These are phyloP conservation scores for Ophiostoma pallidulum DNA, from an alignment of 2,329 filamentous ascomycete species.

Conservation along the genomic window DNA sequence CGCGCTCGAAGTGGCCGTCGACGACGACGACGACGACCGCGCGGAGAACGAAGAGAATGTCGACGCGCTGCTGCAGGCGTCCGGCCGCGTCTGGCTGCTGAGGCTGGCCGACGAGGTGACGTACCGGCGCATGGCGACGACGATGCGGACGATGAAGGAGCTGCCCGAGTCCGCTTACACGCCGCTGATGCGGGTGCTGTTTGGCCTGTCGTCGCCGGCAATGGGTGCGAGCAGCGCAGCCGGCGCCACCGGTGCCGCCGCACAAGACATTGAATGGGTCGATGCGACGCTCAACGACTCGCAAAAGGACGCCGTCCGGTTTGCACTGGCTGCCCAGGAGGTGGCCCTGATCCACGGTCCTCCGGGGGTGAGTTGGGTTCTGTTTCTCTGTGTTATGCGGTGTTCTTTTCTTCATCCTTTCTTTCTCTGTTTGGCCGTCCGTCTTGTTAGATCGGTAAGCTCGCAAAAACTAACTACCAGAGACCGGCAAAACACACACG, in stretches of 20 bases:
- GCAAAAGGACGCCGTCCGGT: slow-evolving; percentile 63
- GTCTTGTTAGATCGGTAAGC: too few relatives aligned
- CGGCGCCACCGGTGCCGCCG: slow-evolving; percentile 16
- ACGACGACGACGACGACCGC: slow-evolving; percentile 44
- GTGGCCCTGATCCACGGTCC: slow-evolving; percentile 89
- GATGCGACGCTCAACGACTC: slow-evolving; percentile 54
- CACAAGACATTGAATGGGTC: slow-evolving; percentile 47
- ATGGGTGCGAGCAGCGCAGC: slow-evolving; percentile 22
- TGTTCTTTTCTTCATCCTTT: not conserved
- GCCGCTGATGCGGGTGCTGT: slow-evolving; percentile 51
- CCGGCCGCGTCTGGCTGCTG: slow-evolving; percentile 48
- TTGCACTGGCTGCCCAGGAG: slow-evolving; percentile 72
- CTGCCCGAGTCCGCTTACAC: slow-evolving; percentile 51
- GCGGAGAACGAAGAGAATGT: slow-evolving; percentile 50
- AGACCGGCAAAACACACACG: slow-evolving; percentile 94
- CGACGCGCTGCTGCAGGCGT: slow-evolving; percentile 25
- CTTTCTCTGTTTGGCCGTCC: not conserved
- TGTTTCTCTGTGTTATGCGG: not conserved
- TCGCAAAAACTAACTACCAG: slow-evolving; percentile 14
- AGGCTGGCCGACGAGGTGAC: slow-evolving; percentile 62
- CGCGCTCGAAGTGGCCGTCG: slow-evolving; percentile 57
- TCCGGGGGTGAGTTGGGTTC: slow-evolving; percentile 59
- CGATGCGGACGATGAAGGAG: slow-evolving; percentile 50
- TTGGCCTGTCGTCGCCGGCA: slow-evolving; percentile 47
- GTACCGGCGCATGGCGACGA: slow-evolving; percentile 53